Evolutionary conservation across 2,329 filamentous ascomycete genomes (phyloP), one percentile per base, ranked within the genome.

Genomic region (Diaporthe destruens): DNA sequence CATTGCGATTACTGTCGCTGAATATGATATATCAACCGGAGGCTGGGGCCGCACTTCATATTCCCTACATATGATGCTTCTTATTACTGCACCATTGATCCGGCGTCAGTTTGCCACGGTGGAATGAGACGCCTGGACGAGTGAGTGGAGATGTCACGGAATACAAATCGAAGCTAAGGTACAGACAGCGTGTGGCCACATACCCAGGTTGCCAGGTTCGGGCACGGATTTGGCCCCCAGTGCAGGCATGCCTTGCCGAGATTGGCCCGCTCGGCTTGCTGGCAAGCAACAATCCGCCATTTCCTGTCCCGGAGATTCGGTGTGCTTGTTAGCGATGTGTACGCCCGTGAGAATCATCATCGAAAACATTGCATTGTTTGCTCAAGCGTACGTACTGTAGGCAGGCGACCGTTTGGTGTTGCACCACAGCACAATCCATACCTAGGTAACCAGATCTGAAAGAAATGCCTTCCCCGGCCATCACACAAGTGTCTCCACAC

Each of bases 211-310:
- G n/a, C n/a, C n/a, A n/a, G n/a, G n/a, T 23, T 29, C 39, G 16
- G 44, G 9, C 44, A 49, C 23, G 44, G 42, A 34, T 32, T 61
- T 11, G 12, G 23, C 59, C 42, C 59, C 42, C 18, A 16, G 11
- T 51, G 12, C 25, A 12, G 44, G 14, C 47, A 39, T 25, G n/a
- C 29, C 25, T 29, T 44, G 32, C 61, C n/a, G 32, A 34, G 32
- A 44, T 25, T 66, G 61, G 47, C 61, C 61, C 18, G 47, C 61
- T 44, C 18, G 61, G 23, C 44, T 12, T 23, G 44, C 29, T 63
- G 23, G 42, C 12, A 6, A 34, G 16, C 3, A 18, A 11, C 29
- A 44, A 8, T 9, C 56, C 12, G 36, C 36, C 18, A 23, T 65
- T 25, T 34, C 7, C 6, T 51, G 44, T n/a, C 47, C 61, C 9